Evolutionary conservation across 768 basidiomycete species (phyloP).

Genomic region (Termitomyces sp.): DNA sequence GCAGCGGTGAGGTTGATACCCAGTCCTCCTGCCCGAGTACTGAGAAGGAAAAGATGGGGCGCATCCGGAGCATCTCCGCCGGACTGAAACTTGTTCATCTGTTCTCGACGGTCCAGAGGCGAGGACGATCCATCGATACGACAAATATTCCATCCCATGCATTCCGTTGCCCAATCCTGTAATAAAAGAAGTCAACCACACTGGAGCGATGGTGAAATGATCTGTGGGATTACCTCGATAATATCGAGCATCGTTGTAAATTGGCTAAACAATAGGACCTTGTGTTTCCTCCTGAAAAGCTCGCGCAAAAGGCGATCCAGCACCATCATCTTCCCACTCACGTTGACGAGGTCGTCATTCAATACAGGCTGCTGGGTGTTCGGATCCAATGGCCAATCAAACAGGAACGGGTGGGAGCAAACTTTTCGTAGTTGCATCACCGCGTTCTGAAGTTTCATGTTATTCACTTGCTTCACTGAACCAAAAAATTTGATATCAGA

Average conservation of each 20-base stretch:
- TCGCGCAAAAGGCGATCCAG: slow-evolving; percentile 83
- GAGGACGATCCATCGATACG: slow-evolving; percentile 88
- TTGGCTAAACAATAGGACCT: slow-evolving; percentile 85
- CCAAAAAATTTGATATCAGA: neutral
- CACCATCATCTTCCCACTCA: slow-evolving; percentile 96
- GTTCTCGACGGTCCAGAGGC: slow-evolving; percentile 74
- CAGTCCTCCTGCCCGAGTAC: slow-evolving; percentile 74
- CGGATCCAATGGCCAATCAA: slow-evolving; percentile 75
- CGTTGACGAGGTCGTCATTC: slow-evolving; percentile 75
- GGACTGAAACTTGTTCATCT: slow-evolving; percentile 83
- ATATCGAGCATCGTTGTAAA: slow-evolving; percentile 97
- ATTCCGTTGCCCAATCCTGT: slow-evolving; percentile 82
- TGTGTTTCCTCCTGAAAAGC: slow-evolving; percentile 75
- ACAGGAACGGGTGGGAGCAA: slow-evolving; percentile 88
- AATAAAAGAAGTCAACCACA: neutral
- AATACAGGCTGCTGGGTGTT: slow-evolving; percentile 56
- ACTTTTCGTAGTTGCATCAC: slow-evolving; percentile 98
- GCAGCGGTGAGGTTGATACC: slow-evolving; percentile 80
- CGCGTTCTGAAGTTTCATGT: slow-evolving; percentile 89
- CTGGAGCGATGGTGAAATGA: neutral
- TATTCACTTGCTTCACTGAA: slow-evolving; percentile 79
- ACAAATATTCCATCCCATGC: slow-evolving; percentile 79
- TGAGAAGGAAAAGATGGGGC: slow-evolving; percentile 72
- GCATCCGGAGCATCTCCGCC: slow-evolving; percentile 56
- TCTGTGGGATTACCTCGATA: slow-evolving; percentile 58